phyloP scores from a whole-genome alignment of 2,329 filamentous ascomycete genomes.

The Claviceps sorghi region DNA sequence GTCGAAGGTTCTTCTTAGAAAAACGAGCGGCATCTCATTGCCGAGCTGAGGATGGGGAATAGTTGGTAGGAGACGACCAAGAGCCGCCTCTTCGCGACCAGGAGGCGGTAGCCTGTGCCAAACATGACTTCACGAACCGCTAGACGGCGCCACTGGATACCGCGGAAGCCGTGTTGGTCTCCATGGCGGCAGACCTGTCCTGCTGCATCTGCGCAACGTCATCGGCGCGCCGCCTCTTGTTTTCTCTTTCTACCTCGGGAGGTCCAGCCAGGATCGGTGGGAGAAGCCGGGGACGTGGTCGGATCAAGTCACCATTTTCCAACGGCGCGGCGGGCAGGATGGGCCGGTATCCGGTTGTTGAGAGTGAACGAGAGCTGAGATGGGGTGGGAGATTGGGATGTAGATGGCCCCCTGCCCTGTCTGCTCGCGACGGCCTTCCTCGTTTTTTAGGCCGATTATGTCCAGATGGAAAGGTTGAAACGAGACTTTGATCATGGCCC shows the following conservation, averaged over 20 bases:
- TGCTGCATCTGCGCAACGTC: background rate
- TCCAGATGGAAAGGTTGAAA: background rate
- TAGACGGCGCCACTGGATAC: conserved; percentile 5
- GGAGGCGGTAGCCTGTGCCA: background rate
- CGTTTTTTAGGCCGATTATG: conserved; percentile 23
- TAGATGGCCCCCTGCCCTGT: conserved; percentile 21
- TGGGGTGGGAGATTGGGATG: conserved; percentile 19
- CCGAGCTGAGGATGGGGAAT: background rate
- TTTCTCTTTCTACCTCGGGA: background rate
- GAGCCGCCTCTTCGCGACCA: background rate
- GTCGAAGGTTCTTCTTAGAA: background rate
- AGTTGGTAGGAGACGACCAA: background rate
- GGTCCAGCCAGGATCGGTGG: background rate
- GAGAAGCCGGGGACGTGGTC: background rate
- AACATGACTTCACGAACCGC: background rate
- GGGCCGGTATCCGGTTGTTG: conserved; percentile 4
- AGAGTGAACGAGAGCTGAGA: conserved; percentile 17
- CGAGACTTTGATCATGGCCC: conserved; percentile 1
- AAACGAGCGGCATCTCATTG: background rate
- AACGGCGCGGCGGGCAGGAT: conserved; percentile 7
- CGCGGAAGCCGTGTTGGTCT: background rate
- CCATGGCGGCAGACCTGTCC: background rate
- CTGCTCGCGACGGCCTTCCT: conserved; percentile 30
- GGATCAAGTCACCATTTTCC: background rate
- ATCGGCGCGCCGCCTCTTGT: conserved; percentile 2